These are phyloP conservation scores for Claviceps humidiphila DNA, from an alignment of 2,329 filamentous ascomycete genomes.

Conservation along the genomic window DNA sequence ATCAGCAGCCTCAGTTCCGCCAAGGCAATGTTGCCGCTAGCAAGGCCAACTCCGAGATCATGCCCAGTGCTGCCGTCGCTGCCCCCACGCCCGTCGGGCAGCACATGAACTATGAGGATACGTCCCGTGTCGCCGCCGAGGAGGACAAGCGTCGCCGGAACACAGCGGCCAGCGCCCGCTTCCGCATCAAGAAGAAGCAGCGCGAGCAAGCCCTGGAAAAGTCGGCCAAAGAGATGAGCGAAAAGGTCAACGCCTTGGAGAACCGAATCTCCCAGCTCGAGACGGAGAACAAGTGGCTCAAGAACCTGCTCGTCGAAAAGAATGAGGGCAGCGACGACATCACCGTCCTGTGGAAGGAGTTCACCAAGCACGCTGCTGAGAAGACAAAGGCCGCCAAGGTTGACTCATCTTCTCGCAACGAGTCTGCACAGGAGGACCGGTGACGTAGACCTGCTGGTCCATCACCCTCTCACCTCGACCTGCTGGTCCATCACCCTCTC, in stretches of 20 bases:
- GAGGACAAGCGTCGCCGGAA: conserved; percentile 85
- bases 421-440: conserved; percentile 11
- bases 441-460: conserved; percentile 6
- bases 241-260: conserved; percentile 64
- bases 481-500: not conserved
- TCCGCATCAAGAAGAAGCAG: conserved; percentile 94
- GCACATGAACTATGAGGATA: conserved; percentile 51
- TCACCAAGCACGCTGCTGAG: conserved; percentile 24
- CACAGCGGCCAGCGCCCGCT: conserved; percentile 76
- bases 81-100: conserved; percentile 15
- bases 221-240: conserved; percentile 69
- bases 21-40: conserved; percentile 22
- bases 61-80: conserved; percentile 15
- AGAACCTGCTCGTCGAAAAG: conserved; percentile 71
- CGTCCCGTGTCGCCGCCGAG: conserved; percentile 61
- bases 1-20: conserved; percentile 23
- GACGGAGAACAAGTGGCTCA: conserved; percentile 72
- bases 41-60: conserved; percentile 33
- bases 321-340: conserved; percentile 49
- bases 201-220: conserved; percentile 75
- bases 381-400: conserved; percentile 16
- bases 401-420: conserved; percentile 11
- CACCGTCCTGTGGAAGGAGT: conserved; percentile 37
- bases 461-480: not conserved
- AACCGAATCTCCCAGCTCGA: conserved; percentile 63